Conservation (phyloP, 1,139 yeast species). For the Debaryomyces psychrophilus region DNA sequence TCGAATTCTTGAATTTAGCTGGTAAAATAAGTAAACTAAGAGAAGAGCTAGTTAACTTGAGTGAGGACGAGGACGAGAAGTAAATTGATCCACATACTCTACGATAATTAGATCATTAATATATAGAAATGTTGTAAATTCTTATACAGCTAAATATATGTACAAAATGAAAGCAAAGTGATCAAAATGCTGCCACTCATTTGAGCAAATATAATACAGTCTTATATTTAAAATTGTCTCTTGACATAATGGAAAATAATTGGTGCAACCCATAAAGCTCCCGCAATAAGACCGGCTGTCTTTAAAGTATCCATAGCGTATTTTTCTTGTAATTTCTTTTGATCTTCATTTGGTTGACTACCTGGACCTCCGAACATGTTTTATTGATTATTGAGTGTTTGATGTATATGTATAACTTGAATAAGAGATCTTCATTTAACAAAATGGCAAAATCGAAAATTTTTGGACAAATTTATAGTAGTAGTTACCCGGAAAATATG, state of each 20-base stretch:
- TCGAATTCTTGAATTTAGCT: slow-evolving; percentile 67
- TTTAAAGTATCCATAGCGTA: slow-evolving; percentile 67
- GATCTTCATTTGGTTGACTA: slow-evolving; percentile 74
- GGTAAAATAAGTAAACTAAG: slow-evolving; percentile 67
- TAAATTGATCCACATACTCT: neutral
- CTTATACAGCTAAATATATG: slow-evolving; percentile 10
- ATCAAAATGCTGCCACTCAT: neutral
- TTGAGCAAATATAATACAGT: neutral
- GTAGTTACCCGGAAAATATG: slow-evolving; percentile 2
- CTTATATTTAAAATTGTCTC: slow-evolving; percentile 49
- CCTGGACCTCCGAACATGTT: slow-evolving; percentile 83
- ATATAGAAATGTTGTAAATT: neutral
- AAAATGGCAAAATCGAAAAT: slow-evolving; percentile 8
- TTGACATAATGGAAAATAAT: slow-evolving; percentile 62
- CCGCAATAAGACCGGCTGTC: slow-evolving; percentile 72
- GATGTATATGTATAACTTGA: slow-evolving; percentile 1
- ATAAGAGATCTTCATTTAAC: neutral
- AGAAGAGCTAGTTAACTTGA: slow-evolving; percentile 47
- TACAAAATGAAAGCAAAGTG: slow-evolving; percentile 6
- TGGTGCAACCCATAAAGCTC: slow-evolving; percentile 79
- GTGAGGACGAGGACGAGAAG: slow-evolving; percentile 17
- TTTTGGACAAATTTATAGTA: neutral
- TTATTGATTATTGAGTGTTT: slow-evolving; percentile 12
- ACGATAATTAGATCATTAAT: slow-evolving; percentile 5
- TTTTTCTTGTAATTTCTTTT: slow-evolving; percentile 72